Evolutionary conservation across 2,329 filamentous ascomycete genomes (phyloP), one percentile per base, ranked within the genome.

Genomic region (Fragosphaeria purpurea): DNA sequence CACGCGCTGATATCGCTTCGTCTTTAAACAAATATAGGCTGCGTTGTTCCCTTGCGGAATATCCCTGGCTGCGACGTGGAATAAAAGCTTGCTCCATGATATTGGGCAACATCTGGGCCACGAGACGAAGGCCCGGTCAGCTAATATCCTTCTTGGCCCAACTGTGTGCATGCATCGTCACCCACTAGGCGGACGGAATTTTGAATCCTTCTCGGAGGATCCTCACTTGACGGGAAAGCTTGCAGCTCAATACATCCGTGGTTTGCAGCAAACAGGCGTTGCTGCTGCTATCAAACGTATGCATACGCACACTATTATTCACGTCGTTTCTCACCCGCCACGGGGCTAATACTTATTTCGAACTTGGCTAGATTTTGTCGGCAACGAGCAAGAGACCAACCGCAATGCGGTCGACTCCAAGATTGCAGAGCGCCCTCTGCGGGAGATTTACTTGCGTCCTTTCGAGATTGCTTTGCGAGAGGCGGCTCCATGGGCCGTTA

Each of bases 181-280:
- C 46, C 88, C 88, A 0, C 73, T 93, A 0, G 87, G 87, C n/a
- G 88, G 88, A 13, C 77, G 88, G 53, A 89, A 89, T 56, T 94
- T 93, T 58, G 88, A 94, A 66, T 89, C 86, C 0, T 93, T 89
- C 63, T 88, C 85, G 0, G 88, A 93, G 64, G 88, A 93, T 57
- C 87, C 87, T 0, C 76, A 83, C 8, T 73, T 94, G 5, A 87
- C 86, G 0, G 86, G 86, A 35, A 85, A 82, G 55, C 69, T 89
- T 53, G 83, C 85, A 10, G 79, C 83, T 1, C 76, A 84, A 53
- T 86, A 86, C 55, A 83, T 87, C 60, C 80, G 78, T 45, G 85
- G 85, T 7, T 70, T 86, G 50, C 87, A 93, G 61, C 81, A 83
- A 31, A 82, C 80, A 53, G 83, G 84, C 1, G 76, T 93, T 39